Base-by-base conservation (phyloP, 129 eudicot species). In the Lonicera japonica region DNA sequence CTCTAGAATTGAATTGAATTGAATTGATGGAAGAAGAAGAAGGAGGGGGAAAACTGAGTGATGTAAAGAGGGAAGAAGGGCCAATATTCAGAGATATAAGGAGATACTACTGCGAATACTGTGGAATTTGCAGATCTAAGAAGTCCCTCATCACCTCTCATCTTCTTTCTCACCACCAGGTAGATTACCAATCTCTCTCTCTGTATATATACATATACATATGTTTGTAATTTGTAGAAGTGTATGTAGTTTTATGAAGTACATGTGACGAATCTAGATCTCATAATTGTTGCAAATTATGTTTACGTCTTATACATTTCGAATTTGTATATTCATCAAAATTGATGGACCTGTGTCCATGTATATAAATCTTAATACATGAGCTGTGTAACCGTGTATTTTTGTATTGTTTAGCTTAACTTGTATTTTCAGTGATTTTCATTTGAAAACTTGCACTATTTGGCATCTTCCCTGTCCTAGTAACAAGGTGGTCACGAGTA, bases 81-180 rank as follows among this genome's bases (percentile, higher is more conserved):
- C 55, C 55, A 50, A 50, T 50, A 1, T 50, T 50, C 16, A 50
- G 21, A 17, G 55, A 50, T n/a, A 50, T 50, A 50, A 50, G 55
- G 55, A 16, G 55, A 9, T 50, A 50, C 21, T 50, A 50, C 55
- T 50, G 55, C 55, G 55, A 50, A 16, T 50, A 50, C 9, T 50
- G 55, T 50, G 55, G 55, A 0, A 50, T 50, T 50, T 50, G 55
- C 16, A 20, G 55, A 5, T 50, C 55, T n/a, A 50, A 50, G 21
- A 50, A 50, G 55, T 15, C 55, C 19, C 55, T 50, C 20, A 50
- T 50, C 55, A 50, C 55, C 21, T 50, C 55, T 12, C 55, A 50
- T 20, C 4, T 50, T n/a, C 21, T 50, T 5, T 14, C 55, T 50
- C 21, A 50, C 21, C 55, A 50, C 21, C 55, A 50, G 55, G 55